Evolutionary conservation across 1,139 yeast genomes (phyloP), one percentile per base, ranked within the genome.

Genomic region (Eremothecium coryli): DNA sequence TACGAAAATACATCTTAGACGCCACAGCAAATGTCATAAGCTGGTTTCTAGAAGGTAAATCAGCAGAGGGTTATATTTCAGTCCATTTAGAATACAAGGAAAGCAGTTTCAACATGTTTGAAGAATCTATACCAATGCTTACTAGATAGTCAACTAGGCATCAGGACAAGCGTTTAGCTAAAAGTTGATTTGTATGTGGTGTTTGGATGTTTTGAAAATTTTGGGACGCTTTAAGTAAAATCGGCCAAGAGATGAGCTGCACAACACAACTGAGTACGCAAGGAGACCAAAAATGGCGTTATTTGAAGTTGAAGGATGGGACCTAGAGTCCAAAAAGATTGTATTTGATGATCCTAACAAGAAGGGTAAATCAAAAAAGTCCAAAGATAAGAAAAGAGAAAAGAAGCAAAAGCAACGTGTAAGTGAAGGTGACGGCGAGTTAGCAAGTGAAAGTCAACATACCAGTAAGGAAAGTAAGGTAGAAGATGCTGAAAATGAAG

Each of bases 241-340:
- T n/a, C n/a, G n/a, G n/a, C n/a, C 14, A 16, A n/a, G 28, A 12
- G 28, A 25, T 25, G 28, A 25, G 28, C 12, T 25, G 16, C 12
- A n/a, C 16, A 11, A 25, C 15, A n/a, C n/a, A n/a, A n/a, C n/a
- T n/a, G n/a, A n/a, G n/a, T n/a, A n/a, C n/a, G n/a, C n/a, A n/a
- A n/a, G n/a, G n/a, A n/a, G n/a, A n/a, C n/a, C n/a, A 11, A 50
- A 23, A 18, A 81, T 80, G 90, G 73, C 82, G 18, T 66, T 82
- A 46, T 84, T 84, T 54, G 71, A 79, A 54, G 86, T 81, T 12
- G 82, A 76, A 31, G 94, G 93, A 13, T 84, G 95, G 95, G 69
- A 78, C 43, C 58, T 84, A 40, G 73, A 78, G 45, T 61, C 66
- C 39, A 62, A 67, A 29, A 65, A 68, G 43, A 70, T 80, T 13